Evolutionary conservation across 441 rosid species (phyloP).

Genomic region (Pelargonium cotyledonis): DNA sequence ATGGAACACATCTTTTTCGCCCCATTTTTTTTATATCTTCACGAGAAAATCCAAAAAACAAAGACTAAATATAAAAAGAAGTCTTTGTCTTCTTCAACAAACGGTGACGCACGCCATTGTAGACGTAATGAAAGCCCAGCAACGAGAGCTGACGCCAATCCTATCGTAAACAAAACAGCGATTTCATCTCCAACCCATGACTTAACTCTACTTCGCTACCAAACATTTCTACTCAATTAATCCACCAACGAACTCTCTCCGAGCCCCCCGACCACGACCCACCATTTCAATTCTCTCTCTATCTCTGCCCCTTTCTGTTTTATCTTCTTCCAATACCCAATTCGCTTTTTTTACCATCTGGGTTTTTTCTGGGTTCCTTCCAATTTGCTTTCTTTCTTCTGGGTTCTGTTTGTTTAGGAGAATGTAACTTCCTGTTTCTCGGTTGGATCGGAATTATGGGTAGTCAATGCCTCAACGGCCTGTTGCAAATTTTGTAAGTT

Average conservation of each 20-base stretch:
- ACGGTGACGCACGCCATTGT: conserved; percentile 25
- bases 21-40: no score
- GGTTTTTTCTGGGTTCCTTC: not conserved
- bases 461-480: not conserved
- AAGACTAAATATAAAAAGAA: no score
- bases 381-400: not conserved
- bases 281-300: not conserved
- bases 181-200: conserved; percentile 30
- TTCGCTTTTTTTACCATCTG: not conserved
- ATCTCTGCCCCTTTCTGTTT: not conserved
- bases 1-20: no score
- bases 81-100: no score
- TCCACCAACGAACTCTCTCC: not conserved
- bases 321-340: not conserved
- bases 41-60: no score
- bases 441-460: conserved; percentile 2
- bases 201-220: not conserved
- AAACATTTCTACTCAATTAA: not conserved
- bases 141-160: conserved; percentile 26
- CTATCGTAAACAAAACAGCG: conserved; percentile 33
- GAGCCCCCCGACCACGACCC: not conserved
- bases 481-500: not conserved
- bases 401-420: not conserved
- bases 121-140: conserved; percentile 33
- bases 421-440: not conserved